These are phyloP conservation scores for Trichomonas vaginalis DNA, from an alignment of 208 protist genomes.

Conservation along the genomic window DNA sequence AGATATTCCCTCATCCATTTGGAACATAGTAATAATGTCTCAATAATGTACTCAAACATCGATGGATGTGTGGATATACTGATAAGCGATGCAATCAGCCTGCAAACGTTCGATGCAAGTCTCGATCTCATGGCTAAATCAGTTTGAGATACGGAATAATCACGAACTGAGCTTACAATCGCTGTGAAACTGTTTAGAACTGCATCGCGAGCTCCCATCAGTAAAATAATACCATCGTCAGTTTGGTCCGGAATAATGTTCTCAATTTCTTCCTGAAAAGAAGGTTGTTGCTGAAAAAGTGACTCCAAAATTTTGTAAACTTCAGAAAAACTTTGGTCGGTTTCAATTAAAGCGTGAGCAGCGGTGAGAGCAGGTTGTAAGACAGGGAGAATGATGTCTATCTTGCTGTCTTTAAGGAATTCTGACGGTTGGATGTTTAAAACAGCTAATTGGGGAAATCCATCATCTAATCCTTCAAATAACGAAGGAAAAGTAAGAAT, in stretches of 20 bases:
- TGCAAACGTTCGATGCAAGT: not conserved
- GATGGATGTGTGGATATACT: not conserved
- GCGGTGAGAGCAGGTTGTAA: not conserved
- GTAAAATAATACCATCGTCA: not conserved
- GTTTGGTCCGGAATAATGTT: not conserved
- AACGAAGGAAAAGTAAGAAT: not conserved
- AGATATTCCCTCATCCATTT: not conserved
- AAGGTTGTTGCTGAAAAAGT: not conserved
- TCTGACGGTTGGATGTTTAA: not conserved
- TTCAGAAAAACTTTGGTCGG: not conserved
- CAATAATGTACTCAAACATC: not conserved
- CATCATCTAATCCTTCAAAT: not conserved
- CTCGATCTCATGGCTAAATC: not conserved
- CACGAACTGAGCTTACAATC: not conserved
- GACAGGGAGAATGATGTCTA: not conserved
- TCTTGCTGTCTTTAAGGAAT: not conserved
- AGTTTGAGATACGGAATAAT: not conserved
- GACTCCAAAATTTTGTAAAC: not conserved
- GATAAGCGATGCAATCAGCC: not conserved
- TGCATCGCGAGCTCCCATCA: not conserved
- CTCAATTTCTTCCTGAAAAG: not conserved
- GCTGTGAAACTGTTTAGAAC: not conserved
- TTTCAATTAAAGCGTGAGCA: not conserved
- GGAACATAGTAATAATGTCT: not conserved
- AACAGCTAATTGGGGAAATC: not conserved